Evolutionary conservation across 805 yeast species (phyloP).

Genomic region (Cyberlindnera subsufficiens): DNA sequence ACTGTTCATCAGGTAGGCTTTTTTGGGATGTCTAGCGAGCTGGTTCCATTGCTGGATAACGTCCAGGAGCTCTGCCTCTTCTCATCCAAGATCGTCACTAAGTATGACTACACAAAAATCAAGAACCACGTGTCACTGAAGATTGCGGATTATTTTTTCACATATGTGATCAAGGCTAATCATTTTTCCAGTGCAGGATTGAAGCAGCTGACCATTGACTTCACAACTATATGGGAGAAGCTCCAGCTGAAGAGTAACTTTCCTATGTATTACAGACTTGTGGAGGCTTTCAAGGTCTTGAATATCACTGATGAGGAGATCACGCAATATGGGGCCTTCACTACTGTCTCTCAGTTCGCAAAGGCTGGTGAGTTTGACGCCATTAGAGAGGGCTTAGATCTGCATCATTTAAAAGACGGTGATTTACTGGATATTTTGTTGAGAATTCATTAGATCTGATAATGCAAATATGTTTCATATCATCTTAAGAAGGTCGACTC

Average conservation of each 20-base stretch:
- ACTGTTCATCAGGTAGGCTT: not conserved
- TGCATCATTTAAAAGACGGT: constrained; percentile 23
- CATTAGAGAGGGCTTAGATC: constrained; percentile 16
- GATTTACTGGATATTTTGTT: constrained; percentile 32
- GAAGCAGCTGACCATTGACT: constrained; percentile 28
- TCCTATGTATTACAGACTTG: constrained; percentile 18
- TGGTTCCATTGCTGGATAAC: constrained; percentile 20
- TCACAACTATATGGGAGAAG: constrained; percentile 23
- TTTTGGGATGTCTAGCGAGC: constrained; percentile 21
- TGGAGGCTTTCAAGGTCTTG: constrained; percentile 21
- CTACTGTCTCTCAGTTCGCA: constrained; percentile 24
- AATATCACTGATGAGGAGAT: constrained; percentile 23
- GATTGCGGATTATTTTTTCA: constrained; percentile 27
- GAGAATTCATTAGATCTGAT: constrained; percentile 23
- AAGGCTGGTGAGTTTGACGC: constrained; percentile 22
- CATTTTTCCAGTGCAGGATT: constrained; percentile 29
- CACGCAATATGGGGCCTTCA: constrained; percentile 9
- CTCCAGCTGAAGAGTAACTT: constrained; percentile 17
- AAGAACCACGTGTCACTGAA: constrained; percentile 22
- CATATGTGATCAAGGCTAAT: constrained; percentile 31
- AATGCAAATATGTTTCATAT: not conserved
- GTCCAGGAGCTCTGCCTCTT: constrained; percentile 20
- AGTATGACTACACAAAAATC: constrained; percentile 15
- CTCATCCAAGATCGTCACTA: constrained; percentile 10
- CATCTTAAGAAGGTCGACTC: not conserved